phyloP scores from a whole-genome alignment of 2,329 filamentous ascomycete species.

The Tolypocladium guangdongense region DNA sequence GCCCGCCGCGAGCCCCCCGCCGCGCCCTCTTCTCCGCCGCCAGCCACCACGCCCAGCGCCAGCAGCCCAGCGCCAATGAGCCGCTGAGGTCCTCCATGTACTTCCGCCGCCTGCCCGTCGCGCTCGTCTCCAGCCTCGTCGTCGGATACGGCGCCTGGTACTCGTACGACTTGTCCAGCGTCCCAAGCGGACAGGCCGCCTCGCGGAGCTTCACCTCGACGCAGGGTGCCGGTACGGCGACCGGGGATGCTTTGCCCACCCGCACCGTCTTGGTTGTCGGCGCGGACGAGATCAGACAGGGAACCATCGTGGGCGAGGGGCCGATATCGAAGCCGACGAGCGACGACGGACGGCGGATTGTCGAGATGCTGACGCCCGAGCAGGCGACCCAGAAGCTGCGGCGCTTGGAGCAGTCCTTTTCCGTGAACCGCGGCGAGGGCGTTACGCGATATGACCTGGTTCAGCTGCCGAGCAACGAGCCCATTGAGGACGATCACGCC shows the following conservation, averaged over 20 bases:
- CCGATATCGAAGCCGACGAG: slow-evolving; percentile 83
- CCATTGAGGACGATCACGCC: slow-evolving; percentile 95
- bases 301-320: slow-evolving; percentile 72
- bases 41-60: slow-evolving; percentile 10
- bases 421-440: slow-evolving; percentile 79
- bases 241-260: slow-evolving; percentile 33
- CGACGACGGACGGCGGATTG: slow-evolving; percentile 70
- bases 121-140: slow-evolving; percentile 53
- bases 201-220: slow-evolving; percentile 33
- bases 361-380: slow-evolving; percentile 94
- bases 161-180: slow-evolving; percentile 43
- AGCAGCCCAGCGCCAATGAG: slow-evolving; percentile 32
- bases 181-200: slow-evolving; percentile 18
- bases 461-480: slow-evolving; percentile 90
- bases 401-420: slow-evolving; percentile 82
- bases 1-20: slow-evolving; percentile 15
- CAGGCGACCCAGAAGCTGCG: slow-evolving; percentile 86
- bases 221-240: slow-evolving; percentile 10
- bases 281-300: slow-evolving; percentile 81
- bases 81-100: slow-evolving; percentile 64
- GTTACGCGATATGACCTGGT: slow-evolving; percentile 92
- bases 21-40: slow-evolving; percentile 25
- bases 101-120: slow-evolving; percentile 55
- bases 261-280: slow-evolving; percentile 76
- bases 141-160: slow-evolving; percentile 73